Evolutionary conservation across 371 early-diverging fungal species (phyloP), one percentile per base, ranked within the genome.

Genomic region (Mortierella sp.): DNA sequence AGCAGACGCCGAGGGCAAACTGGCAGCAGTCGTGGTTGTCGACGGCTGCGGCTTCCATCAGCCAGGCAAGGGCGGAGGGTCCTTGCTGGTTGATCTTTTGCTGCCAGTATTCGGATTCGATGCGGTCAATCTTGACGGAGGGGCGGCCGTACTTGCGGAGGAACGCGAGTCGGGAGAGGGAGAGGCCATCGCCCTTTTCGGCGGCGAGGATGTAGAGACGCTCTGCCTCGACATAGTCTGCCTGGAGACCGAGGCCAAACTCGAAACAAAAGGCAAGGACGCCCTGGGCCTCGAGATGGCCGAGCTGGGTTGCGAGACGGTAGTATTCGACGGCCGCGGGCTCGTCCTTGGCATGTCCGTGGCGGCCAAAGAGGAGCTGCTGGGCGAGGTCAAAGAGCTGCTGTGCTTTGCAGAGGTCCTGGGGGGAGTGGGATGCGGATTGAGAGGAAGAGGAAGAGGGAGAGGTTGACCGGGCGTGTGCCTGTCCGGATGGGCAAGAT

Each of bases 61-160:
- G 84, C 94, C 94, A 95, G 50, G 75, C 28, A 10, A 93, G 75
- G 5, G 91, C 87, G 8, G 81, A 46, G 19, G 82, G 77, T 4
- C 90, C 91, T 13, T 87, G 79, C 21, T 84, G 87, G 51, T 81
- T 80, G 74, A 90, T 88, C 26, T 75, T 79, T 55, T 88, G 85
- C 31, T 90, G 88, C 94, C 93, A 94, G 44, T 86, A 83, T 70
- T 95, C 93, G 14, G 96, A 93, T 75, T 95, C 95, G 21, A 89
- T 87, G n/a, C 93, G 89, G 83, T 96, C 93, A 69, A 96, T 96
- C 76, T 87, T 89, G 54, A 96, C 93, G 14, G 88, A 87, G 16
- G 96, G 95, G 3, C 96, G 91, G 24, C 96, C 96, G 85, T 95
- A 96, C 72, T 91, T 92, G 54, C 95, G 89, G 46, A 96, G 87